Evolutionary conservation across 1,284 basidiomycete species (phyloP).

Genomic region (Afroboletus lepidellus): DNA sequence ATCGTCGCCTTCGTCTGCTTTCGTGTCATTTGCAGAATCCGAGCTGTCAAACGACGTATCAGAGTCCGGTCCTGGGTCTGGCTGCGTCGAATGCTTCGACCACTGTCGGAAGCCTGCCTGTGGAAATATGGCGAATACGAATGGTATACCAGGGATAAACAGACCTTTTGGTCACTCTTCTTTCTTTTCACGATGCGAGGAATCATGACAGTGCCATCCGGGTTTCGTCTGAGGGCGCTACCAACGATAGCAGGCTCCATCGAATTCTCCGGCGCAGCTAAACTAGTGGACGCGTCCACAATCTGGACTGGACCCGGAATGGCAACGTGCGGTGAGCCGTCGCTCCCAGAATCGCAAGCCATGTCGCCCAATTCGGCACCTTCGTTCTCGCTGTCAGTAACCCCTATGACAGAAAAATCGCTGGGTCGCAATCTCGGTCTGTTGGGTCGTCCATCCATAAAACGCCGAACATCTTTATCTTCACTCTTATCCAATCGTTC

Average conservation of each 20-base stretch:
- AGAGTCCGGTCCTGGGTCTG: slow-evolving; percentile 37
- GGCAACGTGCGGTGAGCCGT: neutral
- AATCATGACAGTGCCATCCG: slow-evolving; percentile 52
- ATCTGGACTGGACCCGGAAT: slow-evolving; percentile 7
- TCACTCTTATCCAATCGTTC: slow-evolving; percentile 59
- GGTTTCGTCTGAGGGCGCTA: slow-evolving; percentile 55
- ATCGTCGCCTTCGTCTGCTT: slow-evolving; percentile 34
- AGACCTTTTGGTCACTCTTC: slow-evolving; percentile 43
- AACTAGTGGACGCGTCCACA: slow-evolving; percentile 18
- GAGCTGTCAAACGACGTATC: slow-evolving; percentile 76
- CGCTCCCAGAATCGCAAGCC: slow-evolving; percentile 4
- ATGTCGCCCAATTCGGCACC: slow-evolving; percentile 29
- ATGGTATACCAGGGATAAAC: slow-evolving; percentile 12
- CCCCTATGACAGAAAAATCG: slow-evolving; percentile 32
- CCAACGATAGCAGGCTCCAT: slow-evolving; percentile 40
- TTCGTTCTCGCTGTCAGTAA: slow-evolving; percentile 37
- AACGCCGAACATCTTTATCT: slow-evolving; percentile 55
- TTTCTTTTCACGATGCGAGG: slow-evolving; percentile 48
- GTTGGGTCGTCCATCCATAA: slow-evolving; percentile 46
- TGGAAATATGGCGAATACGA: slow-evolving; percentile 3
- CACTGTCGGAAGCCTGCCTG: slow-evolving; percentile 42
- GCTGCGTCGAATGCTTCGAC: slow-evolving; percentile 33
- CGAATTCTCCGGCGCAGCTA: slow-evolving; percentile 12
- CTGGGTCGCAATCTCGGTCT: slow-evolving; percentile 47
- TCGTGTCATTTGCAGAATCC: slow-evolving; percentile 61